These are phyloP conservation scores for Tetrahymena elliotti DNA, from an alignment of 73 alveolate species.

Conservation along the genomic window DNA sequence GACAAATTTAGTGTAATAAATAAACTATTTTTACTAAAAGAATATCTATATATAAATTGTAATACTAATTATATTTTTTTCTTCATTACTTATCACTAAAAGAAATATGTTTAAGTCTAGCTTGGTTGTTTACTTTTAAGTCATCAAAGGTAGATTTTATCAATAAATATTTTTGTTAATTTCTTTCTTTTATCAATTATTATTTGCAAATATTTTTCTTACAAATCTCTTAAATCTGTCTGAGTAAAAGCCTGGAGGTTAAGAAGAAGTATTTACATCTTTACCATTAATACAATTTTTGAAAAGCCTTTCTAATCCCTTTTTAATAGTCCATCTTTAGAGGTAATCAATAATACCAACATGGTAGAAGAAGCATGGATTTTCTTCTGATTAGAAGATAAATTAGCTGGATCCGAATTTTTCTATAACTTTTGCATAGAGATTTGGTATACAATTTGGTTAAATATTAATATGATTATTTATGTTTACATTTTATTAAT, in stretches of 20 bases:
- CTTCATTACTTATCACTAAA: no score
- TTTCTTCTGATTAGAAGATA: conserved; percentile 36
- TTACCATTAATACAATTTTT: conserved; percentile 44
- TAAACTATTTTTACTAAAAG: no score
- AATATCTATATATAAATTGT: no score
- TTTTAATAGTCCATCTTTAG: conserved; percentile 40
- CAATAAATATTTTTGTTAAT: no score
- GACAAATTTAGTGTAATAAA: no score
- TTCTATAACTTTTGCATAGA: conserved; percentile 29
- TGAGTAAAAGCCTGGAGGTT: neutral
- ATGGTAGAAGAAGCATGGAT: conserved; percentile 9
- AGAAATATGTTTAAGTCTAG: no score
- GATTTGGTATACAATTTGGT: conserved; percentile 30
- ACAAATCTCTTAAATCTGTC: neutral
- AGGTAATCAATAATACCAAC: conserved; percentile 57
- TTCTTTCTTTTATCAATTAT: no score
- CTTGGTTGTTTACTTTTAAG: no score
- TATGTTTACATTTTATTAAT: no score
- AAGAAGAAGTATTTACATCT: conserved; percentile 41
- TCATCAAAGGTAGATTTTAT: no score
- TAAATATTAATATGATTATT: no score
- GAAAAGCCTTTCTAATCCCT: conserved; percentile 24
- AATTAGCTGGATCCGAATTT: conserved; percentile 48
- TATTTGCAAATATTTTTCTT: neutral
- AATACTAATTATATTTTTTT: no score